A percentile compares a stretch with the other conserved stretches of the same genome.
Evolutionary conservation across 768 basidiomycete species (phyloP).

Genomic region (Suillus occidentalis): DNA sequence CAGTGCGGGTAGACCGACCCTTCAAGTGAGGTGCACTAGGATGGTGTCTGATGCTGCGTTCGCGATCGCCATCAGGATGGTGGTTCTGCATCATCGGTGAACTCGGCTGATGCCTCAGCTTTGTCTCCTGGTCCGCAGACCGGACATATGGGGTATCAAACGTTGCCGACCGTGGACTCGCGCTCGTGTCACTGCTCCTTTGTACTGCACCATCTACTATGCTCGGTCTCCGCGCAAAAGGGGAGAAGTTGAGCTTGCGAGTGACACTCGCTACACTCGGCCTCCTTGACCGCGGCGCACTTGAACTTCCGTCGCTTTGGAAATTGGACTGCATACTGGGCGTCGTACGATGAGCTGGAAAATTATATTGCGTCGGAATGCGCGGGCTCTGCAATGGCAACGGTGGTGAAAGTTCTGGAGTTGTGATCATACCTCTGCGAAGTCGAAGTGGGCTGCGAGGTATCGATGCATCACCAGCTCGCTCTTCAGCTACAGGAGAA

Average conservation of each 20-base stretch:
- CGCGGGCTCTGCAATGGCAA: conserved; percentile 18
- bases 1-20: conserved; percentile 6
- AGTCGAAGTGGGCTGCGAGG: conserved; percentile 9
- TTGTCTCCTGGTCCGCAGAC: conserved; percentile 8
- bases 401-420: conserved; percentile 18
- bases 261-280: conserved; percentile 32
- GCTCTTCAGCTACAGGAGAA: conserved; percentile 12
- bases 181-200: conserved; percentile 7
- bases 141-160: conserved; percentile 9
- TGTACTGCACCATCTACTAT: conserved; percentile 17
- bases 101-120: conserved; percentile 27
- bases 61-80: conserved; percentile 13
- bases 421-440: conserved; percentile 13
- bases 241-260: conserved; percentile 32
- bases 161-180: conserved; percentile 17
- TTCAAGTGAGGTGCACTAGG: conserved; percentile 7
- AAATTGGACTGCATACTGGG: conserved; percentile 22
- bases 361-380: conserved; percentile 1
- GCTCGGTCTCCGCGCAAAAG: conserved; percentile 27
- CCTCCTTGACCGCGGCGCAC: conserved; percentile 14
- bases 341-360: conserved; percentile 21
- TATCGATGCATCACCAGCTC: conserved; percentile 12
- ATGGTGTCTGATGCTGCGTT: not conserved
- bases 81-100: conserved; percentile 14
- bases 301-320: conserved; percentile 12